Conservation (phyloP, 495 filamentous ascomycete species). For the Penicillium chermesinum region DNA sequence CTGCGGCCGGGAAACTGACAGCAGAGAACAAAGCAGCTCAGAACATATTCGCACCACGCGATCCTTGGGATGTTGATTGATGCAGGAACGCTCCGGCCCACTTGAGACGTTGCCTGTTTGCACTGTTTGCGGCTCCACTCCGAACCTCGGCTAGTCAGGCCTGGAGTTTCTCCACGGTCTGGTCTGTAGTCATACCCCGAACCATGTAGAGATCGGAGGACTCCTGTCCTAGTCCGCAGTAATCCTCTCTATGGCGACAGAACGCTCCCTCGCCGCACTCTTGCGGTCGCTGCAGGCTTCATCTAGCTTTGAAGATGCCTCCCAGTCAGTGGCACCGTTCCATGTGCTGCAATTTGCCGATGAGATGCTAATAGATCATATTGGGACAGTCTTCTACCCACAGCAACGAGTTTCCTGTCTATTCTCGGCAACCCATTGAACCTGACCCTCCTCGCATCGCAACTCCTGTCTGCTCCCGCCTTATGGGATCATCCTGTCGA, state of each 20-base stretch:
- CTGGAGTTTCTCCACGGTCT: constrained; percentile 33
- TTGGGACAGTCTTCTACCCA: constrained; percentile 61
- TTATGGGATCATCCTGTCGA: constrained; percentile 76
- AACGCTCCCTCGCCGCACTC: constrained; percentile 47
- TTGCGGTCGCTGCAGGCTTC: constrained; percentile 48
- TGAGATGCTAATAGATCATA: constrained; percentile 7
- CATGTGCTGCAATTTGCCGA: constrained; percentile 1
- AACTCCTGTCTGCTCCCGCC: constrained; percentile 77
- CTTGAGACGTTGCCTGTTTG: constrained; percentile 36
- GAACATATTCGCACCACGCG: too few species aligned
- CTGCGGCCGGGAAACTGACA: constrained; percentile 1
- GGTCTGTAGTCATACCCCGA: constrained; percentile 6
- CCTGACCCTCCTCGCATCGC: constrained; percentile 81
- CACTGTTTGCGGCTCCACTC: constrained; percentile 30
- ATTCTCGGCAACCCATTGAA: constrained; percentile 87
- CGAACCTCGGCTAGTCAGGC: constrained; percentile 35
- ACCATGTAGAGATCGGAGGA: constrained; percentile 18
- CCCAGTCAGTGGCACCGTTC: constrained; percentile 41
- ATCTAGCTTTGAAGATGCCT: constrained; percentile 47
- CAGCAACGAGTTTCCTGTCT: constrained; percentile 75
- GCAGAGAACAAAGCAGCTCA: neutral
- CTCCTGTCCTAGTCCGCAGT: constrained; percentile 4
- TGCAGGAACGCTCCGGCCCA: too few species aligned
- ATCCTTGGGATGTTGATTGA: too few species aligned
- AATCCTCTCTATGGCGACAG: constrained; percentile 36